Base-by-base conservation (phyloP, 306 rosid species). In the Castanopsis chinensis region DNA sequence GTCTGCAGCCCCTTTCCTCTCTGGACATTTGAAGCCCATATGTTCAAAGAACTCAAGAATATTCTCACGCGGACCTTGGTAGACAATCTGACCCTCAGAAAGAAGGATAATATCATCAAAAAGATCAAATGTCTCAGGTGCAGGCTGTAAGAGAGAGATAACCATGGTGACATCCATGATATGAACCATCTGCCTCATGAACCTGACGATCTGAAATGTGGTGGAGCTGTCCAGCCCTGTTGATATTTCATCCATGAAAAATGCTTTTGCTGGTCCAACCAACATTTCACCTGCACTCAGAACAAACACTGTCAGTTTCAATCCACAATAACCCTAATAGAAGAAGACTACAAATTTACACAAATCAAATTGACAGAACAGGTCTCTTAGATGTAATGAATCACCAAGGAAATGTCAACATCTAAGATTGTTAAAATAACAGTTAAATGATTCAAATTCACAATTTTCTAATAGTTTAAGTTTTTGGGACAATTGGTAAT, bases 211-310 rank as follows among this genome's bases (percentile, higher is more conserved):
- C 72, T 94, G 97, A 65, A 90, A 94, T 3, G 98, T 92, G 54
- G 98, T 90, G 49, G 98, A 90, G 78, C 98, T 94, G 76, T 94
- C 98, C 69, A 94, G 81, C 2, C 98, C 98, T 8, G 98, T 94
- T 61, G 98, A 94, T 63, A 94, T 92, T 78, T 94, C 97, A 79
- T 92, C 97, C 98, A 94, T 92, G 60, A 94, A 78, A 1, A 92
- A 82, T 33, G 88, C 97, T 78, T 90, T 90, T 55, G 92, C 97
- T 3, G 98, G 97, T 58, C 98, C 98, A 27, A 85, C 97, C 79
- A 94, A 72, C 97, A 94, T 94, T 78, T 94, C 98, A 37, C 98
- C 98, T 92, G 70, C 83, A 84, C 21, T 45, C 32, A 76, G 45
- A 81, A 69, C 70, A 69, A 49, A 32, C 30, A 25, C 10, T 20